A percentile compares a stretch with the other conserved stretches of the same genome.
Conservation (phyloP, 805 yeast species). For the Kodamaea neixiangensis region DNA sequence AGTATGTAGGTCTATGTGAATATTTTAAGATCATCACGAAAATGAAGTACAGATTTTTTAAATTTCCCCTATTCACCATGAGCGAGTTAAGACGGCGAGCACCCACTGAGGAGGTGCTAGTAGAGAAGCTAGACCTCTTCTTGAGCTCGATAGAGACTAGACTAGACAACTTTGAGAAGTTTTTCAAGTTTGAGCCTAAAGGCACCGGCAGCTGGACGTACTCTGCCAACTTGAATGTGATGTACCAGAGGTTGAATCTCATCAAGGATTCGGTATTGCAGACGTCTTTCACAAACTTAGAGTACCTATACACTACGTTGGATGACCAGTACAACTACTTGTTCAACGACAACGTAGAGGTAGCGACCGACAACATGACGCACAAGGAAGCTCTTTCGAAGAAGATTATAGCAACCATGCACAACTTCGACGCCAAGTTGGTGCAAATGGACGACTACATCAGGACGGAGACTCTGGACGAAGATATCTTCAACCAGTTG, state of each 20-base stretch:
- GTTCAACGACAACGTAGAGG: constrained; percentile 24
- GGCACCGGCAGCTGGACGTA: constrained; percentile 30
- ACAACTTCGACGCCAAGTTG: constrained; percentile 43
- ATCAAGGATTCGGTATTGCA: constrained; percentile 40
- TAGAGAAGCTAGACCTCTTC: constrained; percentile 43
- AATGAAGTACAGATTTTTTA: no score
- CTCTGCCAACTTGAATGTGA: constrained; percentile 32
- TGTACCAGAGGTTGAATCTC: constrained; percentile 36
- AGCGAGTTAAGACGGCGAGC: constrained; percentile 2
- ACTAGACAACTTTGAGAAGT: constrained; percentile 41
- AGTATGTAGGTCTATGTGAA: no score
- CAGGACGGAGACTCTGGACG: constrained; percentile 27
- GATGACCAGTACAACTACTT: constrained; percentile 44
- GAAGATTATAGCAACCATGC: constrained; percentile 44
- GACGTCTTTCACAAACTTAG: constrained; percentile 40
- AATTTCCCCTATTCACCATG: not conserved
- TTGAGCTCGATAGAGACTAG: constrained; percentile 45
- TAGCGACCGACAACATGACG: constrained; percentile 11
- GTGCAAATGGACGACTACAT: constrained; percentile 40
- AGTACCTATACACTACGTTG: constrained; percentile 37
- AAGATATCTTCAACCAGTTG: constrained; percentile 34
- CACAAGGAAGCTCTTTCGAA: constrained; percentile 27
- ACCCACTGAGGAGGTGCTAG: constrained; percentile 39
- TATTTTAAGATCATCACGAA: no score
- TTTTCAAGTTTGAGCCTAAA: constrained; percentile 28